Evolutionary conservation across 371 early-diverging fungal genomes (phyloP).

Genomic region (Mortierella sp.): DNA sequence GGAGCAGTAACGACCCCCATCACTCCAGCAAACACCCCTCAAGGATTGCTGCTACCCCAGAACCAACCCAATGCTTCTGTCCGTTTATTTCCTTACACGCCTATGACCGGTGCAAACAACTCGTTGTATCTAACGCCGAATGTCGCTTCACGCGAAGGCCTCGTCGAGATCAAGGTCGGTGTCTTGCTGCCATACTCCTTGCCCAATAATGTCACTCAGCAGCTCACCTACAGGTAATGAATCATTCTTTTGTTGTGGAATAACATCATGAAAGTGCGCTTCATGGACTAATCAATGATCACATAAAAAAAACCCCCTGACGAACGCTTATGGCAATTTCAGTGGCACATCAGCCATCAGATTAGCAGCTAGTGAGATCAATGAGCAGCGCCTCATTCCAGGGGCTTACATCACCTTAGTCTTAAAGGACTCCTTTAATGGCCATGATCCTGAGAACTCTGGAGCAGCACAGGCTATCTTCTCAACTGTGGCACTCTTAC

Average conservation of each 20-base stretch:
- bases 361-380: constrained; percentile 69
- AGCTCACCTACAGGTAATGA: constrained; percentile 38
- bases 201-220: constrained; percentile 49
- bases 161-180: constrained; percentile 65
- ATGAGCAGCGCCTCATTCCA: constrained; percentile 62
- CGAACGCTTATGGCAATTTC: neutral
- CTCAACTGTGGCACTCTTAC: constrained; percentile 66
- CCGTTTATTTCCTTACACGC: constrained; percentile 36
- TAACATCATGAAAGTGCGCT: neutral
- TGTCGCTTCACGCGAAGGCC: constrained; percentile 30
- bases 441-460: constrained; percentile 60
- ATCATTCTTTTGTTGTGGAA: neutral
- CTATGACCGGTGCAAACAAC: constrained; percentile 48
- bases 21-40: neutral
- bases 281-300: too few relatives aligned
- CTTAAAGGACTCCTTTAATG: constrained; percentile 71
- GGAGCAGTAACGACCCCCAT: neutral
- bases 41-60: constrained; percentile 17
- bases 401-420: constrained; percentile 68
- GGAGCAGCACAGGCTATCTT: constrained; percentile 72
- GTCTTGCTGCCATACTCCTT: constrained; percentile 63
- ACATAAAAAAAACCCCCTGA: neutral
- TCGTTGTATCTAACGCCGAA: constrained; percentile 48
- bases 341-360: constrained; percentile 74
- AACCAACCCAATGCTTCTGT: constrained; percentile 15